Conservation (phyloP, 2,329 filamentous ascomycete genomes). For the Aspergillus clavatus region DNA sequence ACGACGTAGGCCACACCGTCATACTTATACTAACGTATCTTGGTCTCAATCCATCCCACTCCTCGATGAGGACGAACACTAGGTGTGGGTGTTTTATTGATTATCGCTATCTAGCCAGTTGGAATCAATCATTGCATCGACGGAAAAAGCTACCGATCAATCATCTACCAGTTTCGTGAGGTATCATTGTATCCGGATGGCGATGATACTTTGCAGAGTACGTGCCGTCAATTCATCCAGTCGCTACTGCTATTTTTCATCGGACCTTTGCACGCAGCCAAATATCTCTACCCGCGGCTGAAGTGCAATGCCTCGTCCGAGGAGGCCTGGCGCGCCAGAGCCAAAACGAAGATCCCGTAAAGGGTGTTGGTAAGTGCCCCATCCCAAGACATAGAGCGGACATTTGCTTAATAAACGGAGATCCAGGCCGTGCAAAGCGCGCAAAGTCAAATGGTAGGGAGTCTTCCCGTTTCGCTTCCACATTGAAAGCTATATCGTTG, state of each 20-base stretch:
- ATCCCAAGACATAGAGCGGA: conserved; percentile 9
- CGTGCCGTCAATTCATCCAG: conserved; percentile 15
- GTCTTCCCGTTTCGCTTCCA: not conserved
- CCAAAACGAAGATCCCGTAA: conserved; percentile 64
- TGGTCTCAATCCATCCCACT: conserved; percentile 22
- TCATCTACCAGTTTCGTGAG: conserved; percentile 8
- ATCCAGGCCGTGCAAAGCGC: conserved; percentile 68
- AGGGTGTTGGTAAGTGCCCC: conserved; percentile 57
- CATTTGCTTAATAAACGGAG: conserved; percentile 1
- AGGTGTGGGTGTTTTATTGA: conserved; percentile 32
- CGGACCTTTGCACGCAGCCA: conserved; percentile 12
- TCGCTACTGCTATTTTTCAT: conserved; percentile 12
- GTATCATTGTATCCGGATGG: conserved; percentile 21
- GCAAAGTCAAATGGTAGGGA: conserved; percentile 69
- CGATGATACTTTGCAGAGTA: conserved; percentile 17
- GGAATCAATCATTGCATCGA: conserved; percentile 27
- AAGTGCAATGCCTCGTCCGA: conserved; percentile 57
- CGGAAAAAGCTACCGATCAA: conserved; percentile 20
- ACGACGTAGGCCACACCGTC: no score
- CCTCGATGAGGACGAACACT: conserved; percentile 34
- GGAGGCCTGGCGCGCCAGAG: conserved; percentile 58
- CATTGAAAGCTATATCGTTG: not conserved
- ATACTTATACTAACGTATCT: conserved; percentile 3
- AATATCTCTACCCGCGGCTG: conserved; percentile 10
- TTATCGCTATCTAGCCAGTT: conserved; percentile 34